Percentiles rank a stretch among this genome's conserved stretches.
These are phyloP conservation scores for Hygrophila difformis DNA, from an alignment of 257 asterid species.

Conservation along the genomic window DNA sequence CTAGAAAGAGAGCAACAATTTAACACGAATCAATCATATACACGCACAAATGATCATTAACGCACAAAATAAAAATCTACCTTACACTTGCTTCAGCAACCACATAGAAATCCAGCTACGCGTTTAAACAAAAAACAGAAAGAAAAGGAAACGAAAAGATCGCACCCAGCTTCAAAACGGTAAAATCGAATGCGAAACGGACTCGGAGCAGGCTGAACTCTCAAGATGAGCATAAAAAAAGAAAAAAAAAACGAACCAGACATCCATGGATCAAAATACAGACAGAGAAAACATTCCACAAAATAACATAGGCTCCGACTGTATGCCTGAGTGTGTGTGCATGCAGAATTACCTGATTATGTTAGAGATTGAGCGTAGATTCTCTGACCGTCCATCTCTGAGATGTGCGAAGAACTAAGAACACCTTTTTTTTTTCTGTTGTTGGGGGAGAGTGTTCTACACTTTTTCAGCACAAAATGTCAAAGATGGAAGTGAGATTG, in stretches of 20 bases:
- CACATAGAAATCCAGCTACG: constrained; percentile 7
- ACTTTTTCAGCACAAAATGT: too few species aligned
- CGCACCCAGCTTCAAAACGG: too few species aligned
- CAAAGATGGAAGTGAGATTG: too few species aligned
- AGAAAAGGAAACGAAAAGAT: constrained; percentile 11
- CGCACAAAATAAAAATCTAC: neutral
- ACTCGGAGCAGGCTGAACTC: too few species aligned
- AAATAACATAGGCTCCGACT: too few species aligned
- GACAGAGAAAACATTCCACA: too few species aligned
- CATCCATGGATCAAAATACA: too few species aligned
- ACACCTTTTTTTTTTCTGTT: neutral
- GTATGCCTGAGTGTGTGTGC: too few species aligned
- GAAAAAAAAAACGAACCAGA: too few species aligned
- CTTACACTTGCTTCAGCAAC: constrained; percentile 8
- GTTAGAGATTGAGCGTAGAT: neutral
- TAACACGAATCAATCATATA: constrained; percentile 4
- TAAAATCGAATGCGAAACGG: too few species aligned
- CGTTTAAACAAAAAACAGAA: constrained; percentile 8
- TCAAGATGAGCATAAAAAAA: too few species aligned
- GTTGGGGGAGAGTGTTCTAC: too few species aligned
- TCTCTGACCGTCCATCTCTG: neutral
- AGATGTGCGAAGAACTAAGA: constrained; percentile 5
- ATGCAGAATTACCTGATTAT: constrained; percentile 11
- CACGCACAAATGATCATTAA: neutral
- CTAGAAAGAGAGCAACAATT: constrained; percentile 10